phyloP scores from a whole-genome alignment of 176 grass and related monocot genomes.

The Zoysia japonica region DNA sequence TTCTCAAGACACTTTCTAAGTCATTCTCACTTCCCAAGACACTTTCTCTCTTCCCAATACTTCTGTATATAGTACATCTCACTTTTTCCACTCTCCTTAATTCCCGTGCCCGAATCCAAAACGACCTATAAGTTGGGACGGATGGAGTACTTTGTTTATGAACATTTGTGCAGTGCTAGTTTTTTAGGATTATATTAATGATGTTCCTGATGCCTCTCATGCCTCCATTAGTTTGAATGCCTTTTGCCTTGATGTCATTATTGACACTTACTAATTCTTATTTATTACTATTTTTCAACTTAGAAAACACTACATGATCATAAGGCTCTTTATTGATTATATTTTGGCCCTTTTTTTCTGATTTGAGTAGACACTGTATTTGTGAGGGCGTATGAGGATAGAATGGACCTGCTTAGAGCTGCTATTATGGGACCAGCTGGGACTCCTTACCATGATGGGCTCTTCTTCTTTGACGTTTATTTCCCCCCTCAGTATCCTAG shows the following conservation, averaged over 20 bases:
- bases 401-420: conserved; percentile 90
- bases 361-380: conserved; percentile 74
- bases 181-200: not conserved
- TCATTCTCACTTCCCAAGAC: no score
- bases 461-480: conserved; percentile 93
- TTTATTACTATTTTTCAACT: not conserved
- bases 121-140: no score
- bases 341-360: conserved; percentile 23
- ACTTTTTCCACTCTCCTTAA: no score
- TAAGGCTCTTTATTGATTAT: conserved; percentile 30
- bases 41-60: no score
- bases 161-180: not conserved
- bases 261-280: not conserved
- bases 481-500: conserved; percentile 82
- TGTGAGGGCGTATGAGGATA: conserved; percentile 81
- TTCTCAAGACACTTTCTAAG: no score
- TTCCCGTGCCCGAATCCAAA: no score
- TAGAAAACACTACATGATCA: not conserved
- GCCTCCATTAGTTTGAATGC: not conserved
- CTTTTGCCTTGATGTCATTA: conserved; percentile 1
- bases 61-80: no score
- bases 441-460: conserved; percentile 86
- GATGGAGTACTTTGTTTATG: not conserved
- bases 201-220: not conserved
- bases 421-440: conserved; percentile 82